Conservation (phyloP, 148 eudicot genomes). For the Heliamphora exappendiculata region DNA sequence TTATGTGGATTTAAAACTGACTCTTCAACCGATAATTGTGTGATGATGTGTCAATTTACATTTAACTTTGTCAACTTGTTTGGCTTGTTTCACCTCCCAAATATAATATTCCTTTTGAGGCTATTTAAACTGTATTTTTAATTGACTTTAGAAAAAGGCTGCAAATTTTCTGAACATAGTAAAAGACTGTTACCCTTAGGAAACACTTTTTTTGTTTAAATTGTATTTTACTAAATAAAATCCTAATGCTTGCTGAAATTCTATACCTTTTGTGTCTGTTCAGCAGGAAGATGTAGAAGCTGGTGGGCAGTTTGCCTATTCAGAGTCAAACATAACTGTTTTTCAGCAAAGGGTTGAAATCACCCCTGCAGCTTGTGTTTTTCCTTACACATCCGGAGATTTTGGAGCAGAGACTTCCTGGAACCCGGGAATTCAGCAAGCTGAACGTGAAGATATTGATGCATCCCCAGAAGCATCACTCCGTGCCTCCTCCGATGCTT, state of each 20-base stretch:
- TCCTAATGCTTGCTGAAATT: neutral
- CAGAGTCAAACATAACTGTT: constrained; percentile 21
- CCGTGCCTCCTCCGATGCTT: constrained; percentile 14
- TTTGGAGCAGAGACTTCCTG: constrained; percentile 23
- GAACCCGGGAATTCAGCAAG: constrained; percentile 23
- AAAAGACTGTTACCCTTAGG: neutral
- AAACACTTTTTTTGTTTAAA: neutral
- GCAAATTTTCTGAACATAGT: neutral
- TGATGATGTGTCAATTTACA: neutral
- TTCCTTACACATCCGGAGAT: constrained; percentile 30
- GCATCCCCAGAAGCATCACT: constrained; percentile 27
- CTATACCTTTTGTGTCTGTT: neutral
- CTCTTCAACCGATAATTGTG: neutral
- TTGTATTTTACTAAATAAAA: neutral
- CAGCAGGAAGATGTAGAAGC: constrained; percentile 49
- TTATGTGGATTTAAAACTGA: neutral
- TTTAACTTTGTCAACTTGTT: too few species aligned
- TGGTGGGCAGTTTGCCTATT: constrained; percentile 22
- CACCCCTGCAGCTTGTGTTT: constrained; percentile 22
- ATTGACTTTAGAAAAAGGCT: neutral
- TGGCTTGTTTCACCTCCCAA: neutral
- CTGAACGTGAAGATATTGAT: constrained; percentile 20
- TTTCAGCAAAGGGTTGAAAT: constrained; percentile 26
- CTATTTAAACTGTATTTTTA: neutral
- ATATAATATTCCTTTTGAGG: neutral